Evolutionary conservation across 2,329 filamentous ascomycete genomes (phyloP), one percentile per base, ranked within the genome.

Genomic region (Conoideocrella luteorostrata): DNA sequence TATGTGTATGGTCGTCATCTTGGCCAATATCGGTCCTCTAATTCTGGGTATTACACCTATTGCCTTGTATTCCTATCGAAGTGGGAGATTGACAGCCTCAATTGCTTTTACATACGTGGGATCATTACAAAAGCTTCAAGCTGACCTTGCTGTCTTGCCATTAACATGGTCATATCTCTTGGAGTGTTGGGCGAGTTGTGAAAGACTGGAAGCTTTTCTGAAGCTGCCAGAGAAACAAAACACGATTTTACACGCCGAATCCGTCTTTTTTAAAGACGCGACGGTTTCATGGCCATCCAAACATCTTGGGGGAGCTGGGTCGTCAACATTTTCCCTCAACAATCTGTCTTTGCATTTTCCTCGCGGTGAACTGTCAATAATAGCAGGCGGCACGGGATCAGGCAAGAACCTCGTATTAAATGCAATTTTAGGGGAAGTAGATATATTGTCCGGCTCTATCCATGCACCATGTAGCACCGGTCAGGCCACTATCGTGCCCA

Each of bases 1-100:
- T 17, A 41, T 41, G 39, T 33, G 39, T 41, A 12, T 41, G 12
- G 24, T 41, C 9, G 39, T 41, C 30, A 32, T 41, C 13, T 7
- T 41, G 15, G 39, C 30, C 24, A 33, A 41, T 13, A 21, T 41
- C 18, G 28, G 39, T 26, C 30, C 39, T 18, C 32, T 32, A 18
- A 7, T 34, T 7, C 32, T 34, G 10, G 12, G 33, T 7, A 13
- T 18, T 7, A 7, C 13, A 29, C 26, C 26, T 13, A 29, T 29
- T 29, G 7, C 26, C 13, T 13, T 29, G 9, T 29, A 29, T 29
- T 7, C n/a, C n/a, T n/a, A n/a, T n/a, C n/a, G n/a, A n/a, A n/a
- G n/a, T n/a, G n/a, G n/a, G n/a, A n/a, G n/a, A n/a, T n/a, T n/a
- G n/a, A n/a, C n/a, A n/a, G n/a, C n/a, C n/a, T n/a, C n/a, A n/a